Conservation (phyloP, 1,139 yeast species). For the Taphrina populina region DNA sequence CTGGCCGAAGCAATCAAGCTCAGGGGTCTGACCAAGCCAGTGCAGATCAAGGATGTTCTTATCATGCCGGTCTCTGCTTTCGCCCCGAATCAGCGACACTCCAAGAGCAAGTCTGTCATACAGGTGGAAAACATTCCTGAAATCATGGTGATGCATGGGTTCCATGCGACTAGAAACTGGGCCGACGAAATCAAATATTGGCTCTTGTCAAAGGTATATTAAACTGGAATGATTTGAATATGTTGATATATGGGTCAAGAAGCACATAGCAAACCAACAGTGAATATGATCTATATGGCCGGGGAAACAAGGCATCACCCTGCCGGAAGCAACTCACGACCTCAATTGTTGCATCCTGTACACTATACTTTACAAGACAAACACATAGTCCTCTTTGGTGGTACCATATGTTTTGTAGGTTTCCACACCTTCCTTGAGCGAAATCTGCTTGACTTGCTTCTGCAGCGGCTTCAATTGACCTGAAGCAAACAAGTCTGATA, state of each 20-base stretch:
- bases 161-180: slow-evolving; percentile 14
- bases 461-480: not conserved
- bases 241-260: no score
- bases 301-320: no score
- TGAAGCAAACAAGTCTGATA: not conserved
- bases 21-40: slow-evolving; percentile 65
- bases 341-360: no score
- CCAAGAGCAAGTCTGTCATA: slow-evolving; percentile 64
- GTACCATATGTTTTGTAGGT: no score
- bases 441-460: not conserved
- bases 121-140: slow-evolving; percentile 54
- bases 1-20: not conserved
- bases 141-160: slow-evolving; percentile 29
- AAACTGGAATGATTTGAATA: no score
- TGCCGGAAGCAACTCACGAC: no score
- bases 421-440: not conserved
- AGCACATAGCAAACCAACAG: no score
- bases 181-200: not conserved
- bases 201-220: not conserved
- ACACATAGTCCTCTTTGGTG: no score
- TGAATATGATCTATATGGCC: no score
- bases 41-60: slow-evolving; percentile 72
- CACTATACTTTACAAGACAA: no score
- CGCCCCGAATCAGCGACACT: slow-evolving; percentile 73
- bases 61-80: slow-evolving; percentile 82